Evolutionary conservation across 2,329 filamentous ascomycete genomes (phyloP), one percentile per base, ranked within the genome.

Genomic region (Mollisia scopiformis): DNA sequence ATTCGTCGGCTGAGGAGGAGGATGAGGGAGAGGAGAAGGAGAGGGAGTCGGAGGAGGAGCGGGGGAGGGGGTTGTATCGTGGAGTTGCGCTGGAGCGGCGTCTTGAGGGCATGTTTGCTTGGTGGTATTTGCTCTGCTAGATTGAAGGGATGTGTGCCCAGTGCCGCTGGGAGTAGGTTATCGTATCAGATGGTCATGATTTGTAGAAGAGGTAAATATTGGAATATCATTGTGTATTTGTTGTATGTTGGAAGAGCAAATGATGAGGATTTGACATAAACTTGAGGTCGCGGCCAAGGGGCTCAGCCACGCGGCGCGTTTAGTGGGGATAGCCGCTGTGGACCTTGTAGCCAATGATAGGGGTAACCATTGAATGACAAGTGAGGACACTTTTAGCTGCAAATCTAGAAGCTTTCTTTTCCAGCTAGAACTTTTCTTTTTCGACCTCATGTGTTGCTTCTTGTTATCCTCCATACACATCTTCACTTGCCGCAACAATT

Each of bases 21-120:
- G 33, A 11, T 14, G n/a, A 33, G 6, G 57, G 41, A 5, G 30
- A 49, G 11, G n/a, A 28, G 35, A 46, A 30, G 31, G 55, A 54
- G 49, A 35, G 14, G 19, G 56, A 52, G 25, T 67, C 66, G 57
- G 56, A 39, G 27, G 68, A 68, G 25, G 57, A 59, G 21, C 54
- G 54, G n/a, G 54, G 39, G 43, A 56, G 37, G 28, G 39, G 39
- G 3, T 31, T 27, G 39, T 56, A 56, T 43, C 28, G 54, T 21
- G 54, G 49, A 7, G 27, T 25, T 27, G 43, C 43, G 43, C 23
- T 27, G 21, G 43, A 47, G 43, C 43, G 43, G 4, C 43, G 21
- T 4, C 43, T 11, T 4, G 49, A 33, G 8, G 28, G 27, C 49
- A 31, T 51, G 6, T n/a, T 33, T 51, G 6, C 19, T 35, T n/a